Evolutionary conservation across 345 rosid genomes (phyloP), one percentile per base, ranked within the genome.

Genomic region (Bruguiera sexangula): DNA sequence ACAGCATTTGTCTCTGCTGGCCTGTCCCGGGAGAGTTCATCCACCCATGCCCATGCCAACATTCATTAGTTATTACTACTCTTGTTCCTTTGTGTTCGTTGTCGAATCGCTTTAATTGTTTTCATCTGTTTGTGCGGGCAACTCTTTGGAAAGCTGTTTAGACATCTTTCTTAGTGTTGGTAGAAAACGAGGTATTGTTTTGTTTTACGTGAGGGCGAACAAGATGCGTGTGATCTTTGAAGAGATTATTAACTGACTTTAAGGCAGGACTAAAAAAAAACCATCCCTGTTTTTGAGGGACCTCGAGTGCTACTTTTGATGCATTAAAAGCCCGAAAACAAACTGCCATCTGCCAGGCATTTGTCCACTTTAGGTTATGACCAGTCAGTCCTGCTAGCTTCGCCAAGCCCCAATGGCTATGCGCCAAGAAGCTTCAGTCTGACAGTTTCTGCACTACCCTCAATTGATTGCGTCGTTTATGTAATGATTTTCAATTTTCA

Each of bases 361-460:
- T 81, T 81, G 84, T 83, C 80, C 63, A 22, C 62, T 67, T 66
- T 16, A 30, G 29, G 27, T 36, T 30, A 70, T 8, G 76, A 81
- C 63, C 50, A 61, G 37, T 55, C 72, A 21, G 66, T 43, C 50
- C 19, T 0, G 50, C 50, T 43, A 43, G 50, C 16, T 43, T 43
- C 50, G 50, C 18, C 50, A 43, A 13, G 19, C 67, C 58, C 57
- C 36, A 22, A 55, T 65, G 52, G 62, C 27, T 30, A 60, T n/a
- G 18, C 50, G 66, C 60, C 74, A 77, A 77, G 89, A 81, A 81
- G 86, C 82, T 85, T 81, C 50, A 43, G 50, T 13, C 50, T 43
- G 50, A 43, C 85, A 79, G 73, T 61, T 76, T 70, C 78, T 75
- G 76, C 62, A 51, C 21, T 31, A 60, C 46, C 36, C 69, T 48